Evolutionary conservation across 805 yeast species (phyloP).

Genomic region (Lachancea meyersii): DNA sequence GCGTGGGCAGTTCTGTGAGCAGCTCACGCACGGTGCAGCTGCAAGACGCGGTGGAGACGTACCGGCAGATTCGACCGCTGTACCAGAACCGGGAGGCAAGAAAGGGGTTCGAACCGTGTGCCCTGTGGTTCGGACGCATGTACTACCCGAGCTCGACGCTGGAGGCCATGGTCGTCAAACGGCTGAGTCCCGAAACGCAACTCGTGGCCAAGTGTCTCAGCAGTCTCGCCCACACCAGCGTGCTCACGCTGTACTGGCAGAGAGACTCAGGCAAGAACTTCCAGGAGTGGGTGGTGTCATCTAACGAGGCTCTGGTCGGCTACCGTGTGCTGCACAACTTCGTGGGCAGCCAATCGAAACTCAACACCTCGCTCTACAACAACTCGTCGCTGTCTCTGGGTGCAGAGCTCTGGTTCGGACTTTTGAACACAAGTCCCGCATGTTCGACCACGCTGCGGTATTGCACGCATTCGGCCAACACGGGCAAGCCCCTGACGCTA

Average conservation of each 20-base stretch:
- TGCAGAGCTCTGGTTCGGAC: conserved; percentile 84
- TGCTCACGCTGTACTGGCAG: conserved; percentile 66
- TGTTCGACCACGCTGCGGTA: conserved; percentile 79
- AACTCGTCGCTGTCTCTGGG: conserved; percentile 71
- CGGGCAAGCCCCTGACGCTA: conserved; percentile 85
- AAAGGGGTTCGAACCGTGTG: conserved; percentile 12
- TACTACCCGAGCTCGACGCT: conserved; percentile 80
- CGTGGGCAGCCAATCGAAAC: conserved; percentile 33
- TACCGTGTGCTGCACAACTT: conserved; percentile 71
- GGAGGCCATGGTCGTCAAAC: conserved; percentile 78
- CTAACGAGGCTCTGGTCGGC: conserved; percentile 80
- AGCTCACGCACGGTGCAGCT: conserved; percentile 46
- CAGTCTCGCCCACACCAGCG: conserved; percentile 51
- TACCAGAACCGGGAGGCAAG: conserved; percentile 13
- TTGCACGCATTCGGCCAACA: conserved; percentile 74
- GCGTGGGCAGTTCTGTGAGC: conserved; percentile 45
- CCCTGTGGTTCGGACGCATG: conserved; percentile 76
- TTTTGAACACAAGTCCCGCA: conserved; percentile 80
- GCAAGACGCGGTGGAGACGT: conserved; percentile 66
- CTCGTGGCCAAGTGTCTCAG: conserved; percentile 69
- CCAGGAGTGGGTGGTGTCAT: conserved; percentile 71
- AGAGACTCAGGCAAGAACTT: conserved; percentile 55
- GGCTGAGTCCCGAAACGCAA: conserved; percentile 55
- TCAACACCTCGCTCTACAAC: conserved; percentile 42
- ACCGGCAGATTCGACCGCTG: conserved; percentile 50